phyloP scores from a whole-genome alignment of 2,329 filamentous ascomycete genomes.

The Epichloe sibirici region DNA sequence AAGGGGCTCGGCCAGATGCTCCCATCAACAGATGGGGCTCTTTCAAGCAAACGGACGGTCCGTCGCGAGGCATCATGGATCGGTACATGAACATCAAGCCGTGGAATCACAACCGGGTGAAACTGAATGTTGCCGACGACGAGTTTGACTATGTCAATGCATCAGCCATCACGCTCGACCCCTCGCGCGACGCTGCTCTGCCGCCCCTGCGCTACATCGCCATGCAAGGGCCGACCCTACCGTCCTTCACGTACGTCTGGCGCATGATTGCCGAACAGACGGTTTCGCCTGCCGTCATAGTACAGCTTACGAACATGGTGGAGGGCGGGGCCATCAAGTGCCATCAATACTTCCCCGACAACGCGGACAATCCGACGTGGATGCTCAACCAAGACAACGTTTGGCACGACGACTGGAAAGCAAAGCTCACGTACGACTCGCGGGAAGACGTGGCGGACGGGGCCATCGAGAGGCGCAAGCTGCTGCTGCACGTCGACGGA shows the following conservation, averaged over 20 bases:
- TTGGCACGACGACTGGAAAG: constrained; percentile 55
- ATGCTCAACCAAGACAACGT: constrained; percentile 51
- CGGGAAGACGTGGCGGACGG: constrained; percentile 42
- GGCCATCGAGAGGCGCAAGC: constrained; percentile 61
- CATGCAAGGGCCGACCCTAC: constrained; percentile 77
- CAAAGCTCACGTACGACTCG: constrained; percentile 55
- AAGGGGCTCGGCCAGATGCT: constrained; percentile 24
- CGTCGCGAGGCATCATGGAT: constrained; percentile 41
- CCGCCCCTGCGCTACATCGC: constrained; percentile 63
- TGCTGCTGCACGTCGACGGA: constrained; percentile 44
- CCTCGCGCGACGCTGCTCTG: constrained; percentile 24
- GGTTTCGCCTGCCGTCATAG: constrained; percentile 62
- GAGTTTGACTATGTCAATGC: constrained; percentile 74
- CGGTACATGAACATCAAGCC: constrained; percentile 85
- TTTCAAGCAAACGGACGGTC: constrained; percentile 21
- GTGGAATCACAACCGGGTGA: constrained; percentile 76
- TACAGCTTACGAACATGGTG: constrained; percentile 87
- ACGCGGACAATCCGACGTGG: constrained; percentile 38
- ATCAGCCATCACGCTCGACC: constrained; percentile 51
- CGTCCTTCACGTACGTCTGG: constrained; percentile 75
- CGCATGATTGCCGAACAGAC: constrained; percentile 85
- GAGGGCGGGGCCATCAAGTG: constrained; percentile 75
- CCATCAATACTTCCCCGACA: constrained; percentile 70
- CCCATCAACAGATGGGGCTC: constrained; percentile 22
- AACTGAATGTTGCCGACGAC: constrained; percentile 62